A percentile compares a stretch with the other conserved stretches of the same genome.
These are phyloP conservation scores for Cladosporium oxysporum DNA, from an alignment of 2,329 filamentous ascomycete species.

Conservation along the genomic window DNA sequence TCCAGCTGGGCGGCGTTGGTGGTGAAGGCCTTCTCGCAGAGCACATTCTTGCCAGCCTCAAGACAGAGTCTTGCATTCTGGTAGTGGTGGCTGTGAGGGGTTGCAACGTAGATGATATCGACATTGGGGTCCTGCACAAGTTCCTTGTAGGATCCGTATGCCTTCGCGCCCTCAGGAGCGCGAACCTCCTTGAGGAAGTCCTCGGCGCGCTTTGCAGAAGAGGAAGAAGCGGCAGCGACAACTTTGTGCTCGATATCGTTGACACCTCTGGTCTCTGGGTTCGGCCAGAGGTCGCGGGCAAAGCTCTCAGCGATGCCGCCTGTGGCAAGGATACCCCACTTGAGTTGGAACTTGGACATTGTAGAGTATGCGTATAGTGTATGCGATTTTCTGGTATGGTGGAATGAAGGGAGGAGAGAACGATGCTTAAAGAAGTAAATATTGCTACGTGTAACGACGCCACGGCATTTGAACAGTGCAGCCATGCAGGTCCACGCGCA, in stretches of 20 bases:
- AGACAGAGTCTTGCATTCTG: conserved; percentile 86
- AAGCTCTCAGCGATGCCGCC: conserved; percentile 56
- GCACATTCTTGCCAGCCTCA: conserved; percentile 79
- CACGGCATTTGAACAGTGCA: conserved; percentile 12
- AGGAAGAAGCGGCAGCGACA: conserved; percentile 77
- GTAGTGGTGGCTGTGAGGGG: conserved; percentile 90
- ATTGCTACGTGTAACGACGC: conserved; percentile 9
- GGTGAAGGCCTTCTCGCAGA: conserved; percentile 90
- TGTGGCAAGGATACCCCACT: conserved; percentile 50
- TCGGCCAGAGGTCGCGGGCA: conserved; percentile 74
- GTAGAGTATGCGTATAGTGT: neutral
- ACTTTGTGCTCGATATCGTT: conserved; percentile 75
- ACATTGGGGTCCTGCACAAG: conserved; percentile 76
- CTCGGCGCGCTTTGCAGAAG: conserved; percentile 66
- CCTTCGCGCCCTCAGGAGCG: conserved; percentile 66
- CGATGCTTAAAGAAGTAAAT: neutral
- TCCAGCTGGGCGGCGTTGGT: conserved; percentile 77
- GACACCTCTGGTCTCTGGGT: conserved; percentile 69
- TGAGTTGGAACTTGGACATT: conserved; percentile 39
- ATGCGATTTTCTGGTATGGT: neutral
- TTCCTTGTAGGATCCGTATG: conserved; percentile 80
- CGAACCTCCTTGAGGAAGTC: conserved; percentile 72
- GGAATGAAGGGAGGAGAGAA: neutral
- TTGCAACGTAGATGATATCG: conserved; percentile 86
- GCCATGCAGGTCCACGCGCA: conserved; percentile 19